Evolutionary conservation across 345 rosid species (phyloP), one percentile per base, ranked within the genome.

Genomic region (Boechera stricta): DNA sequence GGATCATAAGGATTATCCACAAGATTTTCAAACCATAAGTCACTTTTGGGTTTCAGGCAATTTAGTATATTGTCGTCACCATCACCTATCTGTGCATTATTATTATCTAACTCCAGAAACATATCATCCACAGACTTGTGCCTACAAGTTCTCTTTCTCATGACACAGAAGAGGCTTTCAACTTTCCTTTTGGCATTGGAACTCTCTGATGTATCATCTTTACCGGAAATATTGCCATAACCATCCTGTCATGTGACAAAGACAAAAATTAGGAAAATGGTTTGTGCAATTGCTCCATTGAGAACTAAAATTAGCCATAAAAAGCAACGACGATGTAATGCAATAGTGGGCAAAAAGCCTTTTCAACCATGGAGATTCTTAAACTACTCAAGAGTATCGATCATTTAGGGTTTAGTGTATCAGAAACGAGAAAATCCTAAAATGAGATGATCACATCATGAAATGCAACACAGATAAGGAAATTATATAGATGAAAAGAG

Each of bases 121-220:
- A 45, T 56, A 11, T 59, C 52, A 36, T 58, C 4, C 41, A 18
- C 10, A 41, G 3, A 55, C 1, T 45, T 47, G 32, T 58, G 38
- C 48, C 64, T 35, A 62, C 58, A 24, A 54, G 6, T 26, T 70
- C 71, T 70, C 75, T 77, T 77, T 45, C 52, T 77, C 76, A 70
- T 53, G 55, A 70, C 65, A 72, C 66, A 63, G 44, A 77, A 77
- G 26, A 77, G 66, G 13, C 65, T 77, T 77, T 70, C 80, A 54
- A 33, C 2, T 77, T 77, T 70, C 51, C 75, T 77, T 69, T 77
- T 77, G 52, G 26, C 11, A 63, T 42, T 70, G 3, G n/a, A 29
- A 69, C 64, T 62, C 58, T 65, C 72, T 9, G 65, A 32, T 32
- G 71, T 6, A 21, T 63, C 8, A 26, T 38, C 52, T 54, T 45